Base-by-base conservation (phyloP, 352 stramenopile species). In the Globisporangium yorkense region DNA sequence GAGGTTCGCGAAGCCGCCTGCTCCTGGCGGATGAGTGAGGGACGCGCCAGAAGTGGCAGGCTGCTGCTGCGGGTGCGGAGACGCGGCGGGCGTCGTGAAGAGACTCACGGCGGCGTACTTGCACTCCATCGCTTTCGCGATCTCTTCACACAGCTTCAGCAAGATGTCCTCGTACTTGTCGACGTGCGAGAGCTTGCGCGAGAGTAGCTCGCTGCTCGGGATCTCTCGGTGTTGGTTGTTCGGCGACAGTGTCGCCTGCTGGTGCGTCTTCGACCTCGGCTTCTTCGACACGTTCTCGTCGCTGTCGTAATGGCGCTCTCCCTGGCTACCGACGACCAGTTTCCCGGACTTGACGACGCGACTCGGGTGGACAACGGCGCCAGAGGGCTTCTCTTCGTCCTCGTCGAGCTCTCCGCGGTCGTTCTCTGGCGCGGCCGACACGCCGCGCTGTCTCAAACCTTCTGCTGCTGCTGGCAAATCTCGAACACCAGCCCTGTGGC, bases 71-170 rank as follows among this genome's bases (percentile, higher is more conserved):
- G 40, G 50, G 13, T n/a, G 51, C 46, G 49, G 12, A 5, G 44
- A 6, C n/a, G 44, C 12, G 10, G n/a, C 21, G 7, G n/a, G 18
- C n/a, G 39, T 37, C 5, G 66, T 77, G 27, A 84, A 84, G 21
- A 92, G 35, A 31, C 71, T 85, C 29, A 93, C 40, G 0, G 78
- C 80, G 2, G 81, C 80, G 54, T 84, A 91, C 44, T 75, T 77
- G 21, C 71, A 76, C 53, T 62, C 58, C 16, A 79, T 57, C 15
- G 74, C 65, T 0, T 61, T 67, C 12, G 67, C 70, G 6, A 77
- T 68, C 29, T 72, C 70, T 13, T 87, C 67, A 33, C 80, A 89
- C 20, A 89, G 56, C 37, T 77, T 74, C 7, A 77, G 57, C 15
- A 90, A 64, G 8, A 88, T 69, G 57, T 85, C 76, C 56, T 85